Percentiles rank a stretch among this genome's conserved stretches.
Conservation (phyloP, 2,329 filamentous ascomycete species). For the Cytospora paraplurivora region DNA sequence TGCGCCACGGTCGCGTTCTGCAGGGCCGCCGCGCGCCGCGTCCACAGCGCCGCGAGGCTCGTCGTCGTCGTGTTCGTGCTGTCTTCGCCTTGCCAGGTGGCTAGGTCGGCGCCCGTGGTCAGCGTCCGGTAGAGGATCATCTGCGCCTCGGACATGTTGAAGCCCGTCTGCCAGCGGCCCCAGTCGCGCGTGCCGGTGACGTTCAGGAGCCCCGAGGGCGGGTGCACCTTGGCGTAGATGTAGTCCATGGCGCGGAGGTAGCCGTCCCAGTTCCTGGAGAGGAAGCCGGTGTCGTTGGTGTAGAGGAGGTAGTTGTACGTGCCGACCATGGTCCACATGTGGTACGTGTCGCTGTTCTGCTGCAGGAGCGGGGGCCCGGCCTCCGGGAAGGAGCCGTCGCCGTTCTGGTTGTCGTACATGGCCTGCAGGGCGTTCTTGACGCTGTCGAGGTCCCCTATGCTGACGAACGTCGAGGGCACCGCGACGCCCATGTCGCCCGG, state of each 20-base stretch:
- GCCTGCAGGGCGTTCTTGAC: constrained; percentile 49
- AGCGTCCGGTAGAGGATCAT: constrained; percentile 58
- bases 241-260: constrained; percentile 38
- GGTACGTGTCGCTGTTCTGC: constrained; percentile 38
- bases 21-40: constrained; percentile 44
- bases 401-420: constrained; percentile 44
- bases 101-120: constrained; percentile 53
- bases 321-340: constrained; percentile 52
- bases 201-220: constrained; percentile 45
- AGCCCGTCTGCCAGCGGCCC: constrained; percentile 51
- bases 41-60: constrained; percentile 44
- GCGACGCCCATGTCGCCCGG: constrained; percentile 60
- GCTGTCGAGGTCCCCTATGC: constrained; percentile 50
- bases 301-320: constrained; percentile 59
- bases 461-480: constrained; percentile 51
- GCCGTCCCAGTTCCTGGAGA: constrained; percentile 38
- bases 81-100: constrained; percentile 44
- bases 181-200: constrained; percentile 54
- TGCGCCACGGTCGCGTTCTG: constrained; percentile 48
- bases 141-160: constrained; percentile 54
- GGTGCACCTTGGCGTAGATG: constrained; percentile 33
- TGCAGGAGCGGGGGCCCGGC: constrained; percentile 48
- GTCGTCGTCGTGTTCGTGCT: constrained; percentile 31
- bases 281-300: constrained; percentile 47
- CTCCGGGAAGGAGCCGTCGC: constrained; percentile 51